Evolutionary conservation across 257 asterid genomes (phyloP).

Genomic region (Solanum chiquidenum): DNA sequence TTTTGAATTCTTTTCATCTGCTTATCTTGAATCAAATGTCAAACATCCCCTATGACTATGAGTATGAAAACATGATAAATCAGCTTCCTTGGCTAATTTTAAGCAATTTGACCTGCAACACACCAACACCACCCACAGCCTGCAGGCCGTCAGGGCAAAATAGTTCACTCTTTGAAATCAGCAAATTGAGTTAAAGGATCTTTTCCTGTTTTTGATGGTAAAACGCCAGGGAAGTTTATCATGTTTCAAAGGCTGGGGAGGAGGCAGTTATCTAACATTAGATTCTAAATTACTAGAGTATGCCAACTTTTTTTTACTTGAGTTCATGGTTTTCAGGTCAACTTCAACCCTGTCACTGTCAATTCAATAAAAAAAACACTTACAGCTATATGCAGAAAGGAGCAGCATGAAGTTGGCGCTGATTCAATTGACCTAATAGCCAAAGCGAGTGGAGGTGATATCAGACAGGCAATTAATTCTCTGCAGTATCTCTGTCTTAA

Average conservation of each 20-base stretch:
- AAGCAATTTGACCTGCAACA: neutral
- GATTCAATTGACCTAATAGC: constrained; percentile 66
- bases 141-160: neutral
- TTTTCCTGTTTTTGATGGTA: neutral
- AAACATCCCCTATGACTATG: neutral
- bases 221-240: neutral
- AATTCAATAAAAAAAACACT: constrained; percentile 66
- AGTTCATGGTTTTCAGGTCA: constrained; percentile 44
- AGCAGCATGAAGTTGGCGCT: constrained; percentile 45
- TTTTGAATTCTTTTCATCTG: neutral
- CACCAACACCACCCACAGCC: neutral
- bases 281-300: neutral
- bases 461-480: constrained; percentile 79
- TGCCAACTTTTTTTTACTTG: neutral
- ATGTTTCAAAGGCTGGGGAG: neutral
- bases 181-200: neutral
- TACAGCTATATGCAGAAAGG: constrained; percentile 53
- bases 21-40: neutral
- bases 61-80: neutral
- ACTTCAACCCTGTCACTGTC: constrained; percentile 67
- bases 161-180: neutral
- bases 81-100: constrained; percentile 1
- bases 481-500: constrained; percentile 72
- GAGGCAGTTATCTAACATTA: neutral
- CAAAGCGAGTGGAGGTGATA: constrained; percentile 85